Base-by-base conservation (phyloP, 345 rosid genomes). In the Salix purpurea region DNA sequence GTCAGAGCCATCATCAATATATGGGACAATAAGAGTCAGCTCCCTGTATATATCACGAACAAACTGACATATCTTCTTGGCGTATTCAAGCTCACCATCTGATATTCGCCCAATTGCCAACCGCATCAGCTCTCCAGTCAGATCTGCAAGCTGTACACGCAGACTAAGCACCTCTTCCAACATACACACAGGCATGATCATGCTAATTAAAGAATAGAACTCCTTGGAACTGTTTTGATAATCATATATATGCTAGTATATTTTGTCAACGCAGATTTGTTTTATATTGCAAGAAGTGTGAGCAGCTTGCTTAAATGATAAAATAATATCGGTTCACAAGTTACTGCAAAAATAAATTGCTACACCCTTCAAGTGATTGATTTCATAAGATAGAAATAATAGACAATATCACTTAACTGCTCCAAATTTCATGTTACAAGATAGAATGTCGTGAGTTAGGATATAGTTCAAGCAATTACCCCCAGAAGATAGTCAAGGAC, bases 121-220 rank as follows among this genome's bases (percentile, higher is more conserved):
- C 64, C 98, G 76, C 99, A 96, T 96, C 79, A 96, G 85, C 82
- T 96, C 99, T 81, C 99, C 99, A 37, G 99, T 96, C 87, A 93
- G 79, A 83, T 96, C 99, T 24, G 99, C 98, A 85, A 96, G 88
- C 97, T 96, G 77, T 39, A 78, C 15, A 72, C 26, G 30, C 58
- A 73, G 21, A 42, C 3, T 28, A 70, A 79, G 50, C 37, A 75
- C 69, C 65, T 19, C 46, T 23, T 19, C 10, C 36, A 14, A 30
- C 28, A 66, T 10, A 24, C 2, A 4, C 37, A 9, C n/a, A 3
- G 42, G 3, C 18, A 2, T 23, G 10, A 21, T n/a, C 66, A 61
- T 24, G 28, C 3, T 13, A 13, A 12, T 13, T 14, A 44, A 44
- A 44, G 50, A 44, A 14, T 44, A 44, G 16, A 44, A 44, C 50